Conservation (phyloP, 1,139 yeast genomes). For the Yamadazyma jaroonii region DNA sequence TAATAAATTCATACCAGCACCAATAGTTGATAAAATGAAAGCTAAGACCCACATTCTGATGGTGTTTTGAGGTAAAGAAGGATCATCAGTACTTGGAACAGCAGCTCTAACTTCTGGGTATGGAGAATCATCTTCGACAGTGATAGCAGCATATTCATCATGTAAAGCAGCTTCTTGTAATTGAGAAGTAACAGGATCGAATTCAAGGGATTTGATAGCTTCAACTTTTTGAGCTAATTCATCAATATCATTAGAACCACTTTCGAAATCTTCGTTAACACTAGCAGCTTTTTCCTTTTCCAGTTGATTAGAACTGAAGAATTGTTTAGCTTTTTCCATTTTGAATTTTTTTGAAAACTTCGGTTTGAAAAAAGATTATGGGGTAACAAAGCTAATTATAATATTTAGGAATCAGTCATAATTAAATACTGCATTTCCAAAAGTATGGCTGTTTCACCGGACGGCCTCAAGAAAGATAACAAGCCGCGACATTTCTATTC, state of each 20-base stretch:
- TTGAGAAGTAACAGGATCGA: constrained; percentile 35
- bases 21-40: constrained; percentile 53
- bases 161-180: constrained; percentile 23
- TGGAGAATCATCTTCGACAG: constrained; percentile 55
- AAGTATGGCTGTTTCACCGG: too few species aligned
- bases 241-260: constrained; percentile 18
- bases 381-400: neutral
- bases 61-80: constrained; percentile 55
- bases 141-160: constrained; percentile 44
- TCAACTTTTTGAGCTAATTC: constrained; percentile 16
- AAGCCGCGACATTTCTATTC: neutral
- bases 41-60: constrained; percentile 61
- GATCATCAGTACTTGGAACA: constrained; percentile 61
- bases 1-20: constrained; percentile 58
- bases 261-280: constrained; percentile 17
- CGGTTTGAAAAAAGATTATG: neutral
- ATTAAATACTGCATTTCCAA: too few species aligned
- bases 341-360: neutral
- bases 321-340: constrained; percentile 6
- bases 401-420: too few species aligned
- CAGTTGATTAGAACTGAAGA: constrained; percentile 1
- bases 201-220: constrained; percentile 33
- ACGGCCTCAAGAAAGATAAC: too few species aligned
- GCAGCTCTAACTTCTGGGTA: constrained; percentile 66
- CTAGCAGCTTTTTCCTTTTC: constrained; percentile 4